A percentile compares a stretch with the other conserved stretches of the same genome.
Conservation (phyloP, 164 flowering plant genomes). For the Aristolochia contorta region DNA sequence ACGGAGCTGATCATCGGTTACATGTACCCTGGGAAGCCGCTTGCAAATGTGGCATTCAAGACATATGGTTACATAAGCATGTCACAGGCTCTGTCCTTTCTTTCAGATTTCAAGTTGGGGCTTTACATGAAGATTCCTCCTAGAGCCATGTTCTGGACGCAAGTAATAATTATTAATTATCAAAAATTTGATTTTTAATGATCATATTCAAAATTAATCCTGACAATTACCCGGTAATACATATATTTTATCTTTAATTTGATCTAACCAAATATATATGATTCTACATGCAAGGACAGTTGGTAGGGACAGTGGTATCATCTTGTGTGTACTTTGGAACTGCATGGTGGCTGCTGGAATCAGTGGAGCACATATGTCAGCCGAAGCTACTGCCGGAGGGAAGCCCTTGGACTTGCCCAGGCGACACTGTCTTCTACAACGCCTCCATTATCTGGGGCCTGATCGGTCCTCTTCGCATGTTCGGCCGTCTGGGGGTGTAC, state of each 20-base stretch:
- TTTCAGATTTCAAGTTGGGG: slow-evolving; percentile 4
- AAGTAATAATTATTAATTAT: neutral
- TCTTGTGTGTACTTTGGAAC: slow-evolving; percentile 13
- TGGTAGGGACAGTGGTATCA: slow-evolving; percentile 17
- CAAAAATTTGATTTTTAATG: too few relatives aligned
- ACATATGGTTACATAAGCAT: slow-evolving; percentile 23
- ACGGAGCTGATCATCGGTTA: slow-evolving; percentile 57
- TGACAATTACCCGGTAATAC: too few relatives aligned
- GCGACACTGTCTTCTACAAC: slow-evolving; percentile 19
- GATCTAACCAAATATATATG: too few relatives aligned
- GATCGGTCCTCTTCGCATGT: slow-evolving; percentile 17
- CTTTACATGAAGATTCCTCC: slow-evolving; percentile 13
- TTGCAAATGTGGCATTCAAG: slow-evolving; percentile 56
- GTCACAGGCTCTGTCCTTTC: neutral
- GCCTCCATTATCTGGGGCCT: slow-evolving; percentile 24
- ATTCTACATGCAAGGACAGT: too few relatives aligned
- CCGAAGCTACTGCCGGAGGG: slow-evolving; percentile 11
- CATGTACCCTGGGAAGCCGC: slow-evolving; percentile 53
- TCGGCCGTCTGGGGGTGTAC: slow-evolving; percentile 15
- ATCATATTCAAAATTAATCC: too few relatives aligned
- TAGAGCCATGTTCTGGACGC: slow-evolving; percentile 3
- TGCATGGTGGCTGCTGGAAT: slow-evolving; percentile 19
- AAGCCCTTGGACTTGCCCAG: slow-evolving; percentile 27
- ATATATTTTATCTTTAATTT: too few relatives aligned
- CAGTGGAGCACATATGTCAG: slow-evolving; percentile 18